These are phyloP conservation scores for Akanthomyces uredinophilus DNA, from an alignment of 2,329 filamentous ascomycete species.

Conservation along the genomic window DNA sequence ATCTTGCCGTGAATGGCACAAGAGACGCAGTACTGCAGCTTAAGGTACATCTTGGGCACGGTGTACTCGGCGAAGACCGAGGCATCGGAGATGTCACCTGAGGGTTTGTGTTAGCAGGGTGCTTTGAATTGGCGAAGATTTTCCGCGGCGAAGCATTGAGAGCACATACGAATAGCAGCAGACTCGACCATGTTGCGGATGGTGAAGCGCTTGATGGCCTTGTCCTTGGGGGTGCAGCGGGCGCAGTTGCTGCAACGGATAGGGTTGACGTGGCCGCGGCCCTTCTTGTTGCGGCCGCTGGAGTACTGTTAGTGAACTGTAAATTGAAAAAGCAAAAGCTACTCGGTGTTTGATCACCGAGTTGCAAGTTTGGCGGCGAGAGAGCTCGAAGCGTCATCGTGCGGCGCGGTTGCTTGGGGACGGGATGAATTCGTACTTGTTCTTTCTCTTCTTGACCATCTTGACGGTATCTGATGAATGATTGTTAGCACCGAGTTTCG, in stretches of 20 bases:
- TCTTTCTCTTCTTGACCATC: constrained; percentile 70
- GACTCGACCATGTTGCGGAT: constrained; percentile 99
- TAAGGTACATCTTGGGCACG: constrained; percentile 99
- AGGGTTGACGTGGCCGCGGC: constrained; percentile 99
- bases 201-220: constrained; percentile 99
- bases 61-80: constrained; percentile 99
- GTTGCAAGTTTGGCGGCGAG: background rate
- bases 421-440: constrained; percentile 48
- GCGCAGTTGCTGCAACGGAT: constrained; percentile 75
- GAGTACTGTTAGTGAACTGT: constrained; percentile 20
- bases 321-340: background rate
- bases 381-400: background rate
- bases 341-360: background rate
- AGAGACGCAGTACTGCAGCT: constrained; percentile 99
- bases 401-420: constrained; percentile 9
- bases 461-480: constrained; percentile 48
- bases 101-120: constrained; percentile 15
- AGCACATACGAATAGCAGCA: constrained; percentile 91
- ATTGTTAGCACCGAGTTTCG: constrained; percentile 27
- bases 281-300: constrained; percentile 99
- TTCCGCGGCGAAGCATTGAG: background rate
- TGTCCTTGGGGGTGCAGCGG: constrained; percentile 96
- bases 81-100: constrained; percentile 99
- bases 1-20: constrained; percentile 99
- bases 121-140: background rate